Evolutionary conservation across 2,329 filamentous ascomycete genomes (phyloP).

Genomic region (Botrytis sinoallii): DNA sequence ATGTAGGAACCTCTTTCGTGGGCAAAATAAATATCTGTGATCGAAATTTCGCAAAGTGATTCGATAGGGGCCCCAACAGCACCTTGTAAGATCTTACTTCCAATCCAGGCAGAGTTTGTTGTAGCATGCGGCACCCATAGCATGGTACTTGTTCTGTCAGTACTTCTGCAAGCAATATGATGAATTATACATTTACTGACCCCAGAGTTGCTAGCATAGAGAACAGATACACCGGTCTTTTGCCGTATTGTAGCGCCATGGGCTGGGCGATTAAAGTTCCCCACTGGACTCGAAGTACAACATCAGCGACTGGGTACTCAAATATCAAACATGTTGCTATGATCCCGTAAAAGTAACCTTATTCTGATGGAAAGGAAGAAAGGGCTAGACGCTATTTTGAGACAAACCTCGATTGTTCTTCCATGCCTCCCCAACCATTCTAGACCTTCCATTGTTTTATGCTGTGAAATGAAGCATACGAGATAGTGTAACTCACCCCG

Average conservation of each 20-base stretch:
- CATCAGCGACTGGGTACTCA: background rate
- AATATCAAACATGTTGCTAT: background rate
- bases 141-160: slow-evolving; percentile 32
- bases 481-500: slow-evolving; percentile 10
- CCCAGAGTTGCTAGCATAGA: slow-evolving; percentile 37
- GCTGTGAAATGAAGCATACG: background rate
- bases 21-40: slow-evolving; percentile 43
- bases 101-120: slow-evolving; percentile 41
- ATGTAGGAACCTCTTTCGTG: slow-evolving; percentile 45
- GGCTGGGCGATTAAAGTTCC: slow-evolving; percentile 52
- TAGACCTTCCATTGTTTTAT: background rate
- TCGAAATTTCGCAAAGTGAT: slow-evolving; percentile 37
- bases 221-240: slow-evolving; percentile 30
- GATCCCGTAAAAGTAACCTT: background rate
- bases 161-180: background rate
- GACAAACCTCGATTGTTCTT: background rate
- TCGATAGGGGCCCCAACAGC: slow-evolving; percentile 35
- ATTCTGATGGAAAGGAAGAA: background rate
- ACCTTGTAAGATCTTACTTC: slow-evolving; percentile 32
- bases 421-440: background rate
- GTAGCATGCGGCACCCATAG: slow-evolving; percentile 40
- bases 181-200: background rate
- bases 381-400: background rate
- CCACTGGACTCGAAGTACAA: slow-evolving; percentile 45
- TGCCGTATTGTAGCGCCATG: slow-evolving; percentile 50